Percentiles rank a stretch among this genome's conserved stretches.
Evolutionary conservation across 2,329 filamentous ascomycete species (phyloP).

Genomic region (Sporothrix humicola): DNA sequence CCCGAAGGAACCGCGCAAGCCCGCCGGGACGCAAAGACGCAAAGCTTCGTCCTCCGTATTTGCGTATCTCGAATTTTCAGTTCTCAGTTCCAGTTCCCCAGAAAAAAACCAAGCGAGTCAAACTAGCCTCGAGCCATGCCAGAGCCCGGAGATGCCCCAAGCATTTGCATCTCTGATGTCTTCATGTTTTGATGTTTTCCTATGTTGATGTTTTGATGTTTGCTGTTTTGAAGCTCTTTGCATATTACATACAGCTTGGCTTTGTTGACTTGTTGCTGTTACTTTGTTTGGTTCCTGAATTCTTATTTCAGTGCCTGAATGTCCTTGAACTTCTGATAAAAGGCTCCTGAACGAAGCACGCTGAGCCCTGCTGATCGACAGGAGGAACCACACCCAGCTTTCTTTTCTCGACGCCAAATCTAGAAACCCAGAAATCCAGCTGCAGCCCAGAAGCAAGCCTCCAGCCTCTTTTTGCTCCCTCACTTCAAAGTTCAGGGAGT

Average conservation of each 20-base stretch:
- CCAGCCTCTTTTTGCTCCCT: conserved; percentile 16
- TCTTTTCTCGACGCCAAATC: too few relatives aligned
- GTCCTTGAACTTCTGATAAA: neutral
- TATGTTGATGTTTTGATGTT: neutral
- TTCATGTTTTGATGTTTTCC: neutral
- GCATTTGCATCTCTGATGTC: neutral
- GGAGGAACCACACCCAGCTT: neutral
- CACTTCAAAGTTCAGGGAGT: neutral
- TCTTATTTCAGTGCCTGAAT: neutral
- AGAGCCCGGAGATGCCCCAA: neutral
- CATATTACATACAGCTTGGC: neutral
- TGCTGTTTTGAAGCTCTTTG: neutral
- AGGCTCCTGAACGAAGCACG: neutral
- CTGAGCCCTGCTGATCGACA: conserved; percentile 27
- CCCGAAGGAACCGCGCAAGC: conserved; percentile 22
- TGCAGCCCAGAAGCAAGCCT: neutral
- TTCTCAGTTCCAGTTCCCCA: neutral
- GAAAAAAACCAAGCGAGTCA: neutral
- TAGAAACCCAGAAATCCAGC: too few relatives aligned
- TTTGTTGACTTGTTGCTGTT: neutral
- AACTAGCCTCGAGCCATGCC: conserved; percentile 1
- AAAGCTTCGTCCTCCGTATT: neutral
- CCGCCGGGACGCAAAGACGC: neutral
- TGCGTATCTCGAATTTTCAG: neutral
- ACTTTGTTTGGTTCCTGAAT: neutral